A percentile compares a stretch with the other conserved stretches of the same genome.
phyloP scores from a whole-genome alignment of 352 stramenopile species.

The Globisporangium alternatum region DNA sequence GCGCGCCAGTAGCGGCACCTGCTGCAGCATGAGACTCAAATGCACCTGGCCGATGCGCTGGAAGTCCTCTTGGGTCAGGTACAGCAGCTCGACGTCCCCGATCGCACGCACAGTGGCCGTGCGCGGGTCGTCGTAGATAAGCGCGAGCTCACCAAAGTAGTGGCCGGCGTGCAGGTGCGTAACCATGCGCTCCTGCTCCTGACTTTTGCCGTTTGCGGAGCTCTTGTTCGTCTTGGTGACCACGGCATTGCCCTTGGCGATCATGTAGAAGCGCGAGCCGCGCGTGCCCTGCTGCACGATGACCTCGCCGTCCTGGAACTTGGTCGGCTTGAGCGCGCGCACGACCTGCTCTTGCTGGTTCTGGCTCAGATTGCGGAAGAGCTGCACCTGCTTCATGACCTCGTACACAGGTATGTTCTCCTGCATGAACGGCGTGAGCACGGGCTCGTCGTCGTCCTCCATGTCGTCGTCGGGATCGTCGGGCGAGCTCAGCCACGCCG shows the following conservation, averaged over 20 bases:
- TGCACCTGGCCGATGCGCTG: constrained; percentile 85
- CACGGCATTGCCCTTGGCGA: constrained; percentile 84
- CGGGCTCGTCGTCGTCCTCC: constrained; percentile 59
- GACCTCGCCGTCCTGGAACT: constrained; percentile 79
- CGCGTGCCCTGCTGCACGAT: constrained; percentile 86
- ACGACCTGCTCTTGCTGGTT: constrained; percentile 88
- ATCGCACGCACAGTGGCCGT: constrained; percentile 76
- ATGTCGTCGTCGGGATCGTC: constrained; percentile 66
- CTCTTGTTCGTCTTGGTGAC: constrained; percentile 70
- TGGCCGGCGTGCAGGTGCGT: constrained; percentile 88
- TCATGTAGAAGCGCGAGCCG: constrained; percentile 89
- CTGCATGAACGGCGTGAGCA: constrained; percentile 67
- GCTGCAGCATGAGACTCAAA: constrained; percentile 85
- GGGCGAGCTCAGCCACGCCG: constrained; percentile 63
- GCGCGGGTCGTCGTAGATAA: constrained; percentile 91
- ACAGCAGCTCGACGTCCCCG: constrained; percentile 78
- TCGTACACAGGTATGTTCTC: constrained; percentile 88
- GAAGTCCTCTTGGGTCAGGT: constrained; percentile 86
- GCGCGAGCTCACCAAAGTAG: constrained; percentile 92
- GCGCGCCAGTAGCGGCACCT: constrained; percentile 74
- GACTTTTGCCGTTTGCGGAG: constrained; percentile 14
- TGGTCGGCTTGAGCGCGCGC: constrained; percentile 76
- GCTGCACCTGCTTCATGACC: constrained; percentile 85
- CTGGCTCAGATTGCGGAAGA: constrained; percentile 85
- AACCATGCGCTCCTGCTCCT: constrained; percentile 79